These are phyloP conservation scores for Backusella tuberculispora DNA, from an alignment of 192 early-diverging fungal species.

Conservation along the genomic window DNA sequence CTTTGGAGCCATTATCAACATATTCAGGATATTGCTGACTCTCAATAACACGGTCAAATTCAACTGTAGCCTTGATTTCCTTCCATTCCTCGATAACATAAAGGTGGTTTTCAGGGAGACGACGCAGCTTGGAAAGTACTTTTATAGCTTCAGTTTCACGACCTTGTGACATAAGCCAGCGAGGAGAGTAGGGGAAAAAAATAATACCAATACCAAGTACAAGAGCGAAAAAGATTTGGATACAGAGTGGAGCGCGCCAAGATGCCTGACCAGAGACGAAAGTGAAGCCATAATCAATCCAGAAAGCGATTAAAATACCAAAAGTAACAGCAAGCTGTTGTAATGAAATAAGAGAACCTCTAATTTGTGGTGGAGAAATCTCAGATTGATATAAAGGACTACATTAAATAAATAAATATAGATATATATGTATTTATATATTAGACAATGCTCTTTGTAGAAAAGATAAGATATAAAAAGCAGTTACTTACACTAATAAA, in stretches of 20 bases:
- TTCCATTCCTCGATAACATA: slow-evolving; percentile 36
- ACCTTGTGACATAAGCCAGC: slow-evolving; percentile 68
- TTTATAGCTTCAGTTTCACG: slow-evolving; percentile 56
- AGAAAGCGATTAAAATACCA: slow-evolving; percentile 59
- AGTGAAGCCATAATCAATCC: slow-evolving; percentile 52
- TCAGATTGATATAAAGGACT: slow-evolving; percentile 57
- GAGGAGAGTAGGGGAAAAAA: slow-evolving; percentile 81
- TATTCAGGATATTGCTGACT: slow-evolving; percentile 28
- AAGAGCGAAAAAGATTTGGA: slow-evolving; percentile 72
- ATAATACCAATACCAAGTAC: slow-evolving; percentile 64
- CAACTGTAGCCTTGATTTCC: slow-evolving; percentile 42
- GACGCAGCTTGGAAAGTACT: slow-evolving; percentile 55
- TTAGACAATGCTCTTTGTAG: neutral
- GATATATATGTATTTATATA: too few relatives aligned
- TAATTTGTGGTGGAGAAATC: slow-evolving; percentile 58
- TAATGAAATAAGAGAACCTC: slow-evolving; percentile 59
- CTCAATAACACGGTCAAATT: slow-evolving; percentile 35
- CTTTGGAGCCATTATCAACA: slow-evolving; percentile 6
- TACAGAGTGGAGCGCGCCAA: slow-evolving; percentile 73
- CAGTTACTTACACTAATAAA: slow-evolving; percentile 32
- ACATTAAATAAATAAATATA: too few relatives aligned
- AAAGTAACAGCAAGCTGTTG: slow-evolving; percentile 63
- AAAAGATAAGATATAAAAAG: slow-evolving; percentile 30
- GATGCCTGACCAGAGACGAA: slow-evolving; percentile 39
- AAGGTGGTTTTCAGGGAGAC: slow-evolving; percentile 27